Evolutionary conservation across 176 grass and related monocot genomes (phyloP).

Genomic region (Oryza rufipogon): DNA sequence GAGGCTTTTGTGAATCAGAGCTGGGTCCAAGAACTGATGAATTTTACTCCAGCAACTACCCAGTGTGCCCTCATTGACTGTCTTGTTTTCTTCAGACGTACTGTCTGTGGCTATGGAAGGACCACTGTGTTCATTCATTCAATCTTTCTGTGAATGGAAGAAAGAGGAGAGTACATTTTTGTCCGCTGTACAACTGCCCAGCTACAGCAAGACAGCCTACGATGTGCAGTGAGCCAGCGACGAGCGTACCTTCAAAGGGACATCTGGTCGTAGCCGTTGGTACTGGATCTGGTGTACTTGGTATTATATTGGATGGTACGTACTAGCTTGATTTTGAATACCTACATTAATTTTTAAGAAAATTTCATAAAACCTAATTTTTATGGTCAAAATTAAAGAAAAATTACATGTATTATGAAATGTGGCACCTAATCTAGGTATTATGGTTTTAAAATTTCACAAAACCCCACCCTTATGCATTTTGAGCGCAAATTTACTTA

Average conservation of each 20-base stretch:
- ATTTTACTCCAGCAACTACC: background rate
- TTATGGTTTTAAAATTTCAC: too few relatives aligned
- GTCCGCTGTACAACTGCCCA: background rate
- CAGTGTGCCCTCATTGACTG: background rate
- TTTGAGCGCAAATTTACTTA: too few relatives aligned
- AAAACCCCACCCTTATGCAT: too few relatives aligned
- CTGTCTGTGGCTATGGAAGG: background rate
- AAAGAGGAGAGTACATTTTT: background rate
- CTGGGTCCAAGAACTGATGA: background rate
- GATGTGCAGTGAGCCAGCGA: background rate
- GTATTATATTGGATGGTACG: constrained; percentile 1
- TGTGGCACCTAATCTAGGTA: too few relatives aligned
- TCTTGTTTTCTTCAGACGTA: background rate
- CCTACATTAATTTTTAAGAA: background rate
- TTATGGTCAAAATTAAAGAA: too few relatives aligned
- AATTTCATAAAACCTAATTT: too few relatives aligned
- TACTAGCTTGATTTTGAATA: background rate
- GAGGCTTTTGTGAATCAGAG: background rate
- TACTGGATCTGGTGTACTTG: background rate
- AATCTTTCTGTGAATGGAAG: constrained; percentile 7
- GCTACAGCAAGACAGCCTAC: background rate
- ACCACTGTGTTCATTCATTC: constrained; percentile 10
- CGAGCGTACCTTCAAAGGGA: background rate
- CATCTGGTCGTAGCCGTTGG: background rate
- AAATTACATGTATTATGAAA: too few relatives aligned